Base-by-base conservation (phyloP, 306 rosid genomes). In the Dalbergia cochinchinensis region DNA sequence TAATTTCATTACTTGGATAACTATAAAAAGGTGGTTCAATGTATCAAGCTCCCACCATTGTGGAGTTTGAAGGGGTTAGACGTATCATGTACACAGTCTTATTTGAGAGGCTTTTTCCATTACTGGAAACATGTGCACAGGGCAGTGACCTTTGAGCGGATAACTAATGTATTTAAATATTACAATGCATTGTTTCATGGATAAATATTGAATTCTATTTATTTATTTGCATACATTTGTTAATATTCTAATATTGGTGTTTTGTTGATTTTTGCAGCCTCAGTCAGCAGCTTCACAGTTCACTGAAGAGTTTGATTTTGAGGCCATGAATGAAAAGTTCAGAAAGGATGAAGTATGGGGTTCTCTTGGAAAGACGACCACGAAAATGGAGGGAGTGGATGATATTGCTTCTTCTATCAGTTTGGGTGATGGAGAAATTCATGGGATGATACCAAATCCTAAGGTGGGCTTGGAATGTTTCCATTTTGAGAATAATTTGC, bases 331-430 rank as follows among this genome's bases (percentile, higher is more conserved):
- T 51, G 92, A 93, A 76, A 91, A 90, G 87, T 91, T 90, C 86
- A 93, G 85, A 42, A 90, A 91, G 85, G 93, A 93, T 83, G 94
- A 90, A 86, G 89, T 91, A 15, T 91, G 94, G 94, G 90, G 91
- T 61, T 85, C 84, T 65, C 95, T 89, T 45, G 93, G 93, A 64
- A 86, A 84, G 79, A 81, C 78, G 41, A 77, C 87, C 22, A 74
- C 78, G 75, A 82, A 60, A 71, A 53, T 61, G 62, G 87, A 74
- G 45, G 80, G 85, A 73, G 68, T 31, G 35, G 84, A 85, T 65
- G 84, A 67, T 39, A 67, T 18, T 83, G 76, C 63, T 78, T 59
- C 83, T 55, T 70, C 76, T 84, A 82, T 74, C 53, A 54, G 67
- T 79, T 54, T 62, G 71, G 89, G 78, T 51, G 78, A 72, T 51